These are phyloP conservation scores for Coriolopsis trogii DNA, from an alignment of 1,284 basidiomycete species.

Conservation along the genomic window DNA sequence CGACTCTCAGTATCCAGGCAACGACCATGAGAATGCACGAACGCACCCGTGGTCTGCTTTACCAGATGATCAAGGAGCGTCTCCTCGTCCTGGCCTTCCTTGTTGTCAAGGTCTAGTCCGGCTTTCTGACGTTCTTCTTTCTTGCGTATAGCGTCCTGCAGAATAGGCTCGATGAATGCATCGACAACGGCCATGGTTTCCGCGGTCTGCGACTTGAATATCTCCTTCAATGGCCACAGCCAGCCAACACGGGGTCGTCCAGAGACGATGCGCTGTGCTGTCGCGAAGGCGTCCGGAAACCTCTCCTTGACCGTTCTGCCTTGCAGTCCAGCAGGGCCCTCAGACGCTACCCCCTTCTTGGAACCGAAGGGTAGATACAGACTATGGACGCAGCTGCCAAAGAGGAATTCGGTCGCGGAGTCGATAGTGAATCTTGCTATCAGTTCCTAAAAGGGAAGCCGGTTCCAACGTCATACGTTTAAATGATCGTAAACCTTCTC, in stretches of 20 bases:
- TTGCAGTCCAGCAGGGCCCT: too few relatives aligned
- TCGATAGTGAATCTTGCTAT: constrained; percentile 72
- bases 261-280: constrained; percentile 59
- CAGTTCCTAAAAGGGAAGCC: constrained; percentile 53
- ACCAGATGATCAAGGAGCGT: constrained; percentile 68
- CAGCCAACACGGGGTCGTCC: constrained; percentile 53
- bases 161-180: constrained; percentile 64
- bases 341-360: too few relatives aligned
- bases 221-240: constrained; percentile 71
- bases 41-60: constrained; percentile 61
- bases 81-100: constrained; percentile 50
- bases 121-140: constrained; percentile 18
- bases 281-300: constrained; percentile 66
- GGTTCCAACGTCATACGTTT: background rate
- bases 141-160: constrained; percentile 49
- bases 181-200: constrained; percentile 54
- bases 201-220: constrained; percentile 59
- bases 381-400: constrained; percentile 63
- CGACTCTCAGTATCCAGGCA: background rate
- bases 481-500: background rate
- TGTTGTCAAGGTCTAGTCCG: constrained; percentile 36
- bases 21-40: background rate
- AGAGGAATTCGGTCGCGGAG: constrained; percentile 70
- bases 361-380: constrained; percentile 54
- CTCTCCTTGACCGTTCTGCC: constrained; percentile 31